These are phyloP conservation scores for Capsicum rhomboideum DNA, from an alignment of 257 asterid species.

Conservation along the genomic window DNA sequence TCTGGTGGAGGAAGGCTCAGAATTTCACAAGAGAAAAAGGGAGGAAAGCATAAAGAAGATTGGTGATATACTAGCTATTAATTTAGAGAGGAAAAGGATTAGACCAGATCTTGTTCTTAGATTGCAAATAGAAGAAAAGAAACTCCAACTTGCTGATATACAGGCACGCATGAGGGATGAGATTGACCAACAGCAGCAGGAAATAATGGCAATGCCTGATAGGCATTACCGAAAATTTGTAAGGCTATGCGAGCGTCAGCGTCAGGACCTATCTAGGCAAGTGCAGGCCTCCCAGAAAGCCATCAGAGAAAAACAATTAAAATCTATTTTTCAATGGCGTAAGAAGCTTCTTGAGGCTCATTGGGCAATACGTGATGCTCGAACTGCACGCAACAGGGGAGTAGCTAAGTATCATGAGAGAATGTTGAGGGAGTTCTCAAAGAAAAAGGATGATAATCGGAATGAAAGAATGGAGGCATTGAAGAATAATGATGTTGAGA, in stretches of 20 bases:
- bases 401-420: slow-evolving; percentile 97
- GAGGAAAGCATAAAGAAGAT: slow-evolving; percentile 78
- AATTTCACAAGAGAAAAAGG: slow-evolving; percentile 61
- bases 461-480: slow-evolving; percentile 96
- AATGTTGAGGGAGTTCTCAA: slow-evolving; percentile 94
- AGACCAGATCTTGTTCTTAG: slow-evolving; percentile 84
- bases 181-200: slow-evolving; percentile 91
- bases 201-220: slow-evolving; percentile 99
- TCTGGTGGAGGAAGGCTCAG: slow-evolving; percentile 74
- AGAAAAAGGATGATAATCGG: slow-evolving; percentile 84
- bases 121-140: slow-evolving; percentile 89
- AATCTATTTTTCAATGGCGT: slow-evolving; percentile 93
- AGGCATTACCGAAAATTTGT: slow-evolving; percentile 92
- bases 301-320: slow-evolving; percentile 83
- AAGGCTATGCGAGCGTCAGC: slow-evolving; percentile 93
- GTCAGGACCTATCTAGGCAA: slow-evolving; percentile 94
- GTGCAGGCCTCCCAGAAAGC: slow-evolving; percentile 82
- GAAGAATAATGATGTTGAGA: slow-evolving; percentile 96
- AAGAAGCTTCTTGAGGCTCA: slow-evolving; percentile 98
- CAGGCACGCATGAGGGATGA: slow-evolving; percentile 92
- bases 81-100: slow-evolving; percentile 91
- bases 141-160: slow-evolving; percentile 82
- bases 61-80: slow-evolving; percentile 72
- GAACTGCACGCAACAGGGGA: slow-evolving; percentile 95
- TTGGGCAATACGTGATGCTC: slow-evolving; percentile 97